phyloP scores from a whole-genome alignment of 805 yeast species.

The Yamadazyma akitaensis region DNA sequence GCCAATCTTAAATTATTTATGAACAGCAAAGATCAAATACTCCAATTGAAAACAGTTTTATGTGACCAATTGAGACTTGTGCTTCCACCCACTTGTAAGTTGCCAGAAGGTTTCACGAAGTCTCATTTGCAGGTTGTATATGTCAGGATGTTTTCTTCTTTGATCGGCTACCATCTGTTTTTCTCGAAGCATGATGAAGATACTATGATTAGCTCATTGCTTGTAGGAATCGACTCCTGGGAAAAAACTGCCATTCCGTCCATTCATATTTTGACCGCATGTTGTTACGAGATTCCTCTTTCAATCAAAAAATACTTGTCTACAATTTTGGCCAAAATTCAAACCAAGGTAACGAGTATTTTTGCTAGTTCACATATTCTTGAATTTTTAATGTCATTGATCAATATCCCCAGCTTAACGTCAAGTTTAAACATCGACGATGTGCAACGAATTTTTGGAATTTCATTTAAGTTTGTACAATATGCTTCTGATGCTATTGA shows the following conservation, averaged over 20 bases:
- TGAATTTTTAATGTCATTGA: slow-evolving; percentile 67
- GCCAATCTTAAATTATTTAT: slow-evolving; percentile 54
- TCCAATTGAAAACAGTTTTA: slow-evolving; percentile 41
- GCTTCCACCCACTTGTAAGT: slow-evolving; percentile 38
- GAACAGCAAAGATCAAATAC: slow-evolving; percentile 32
- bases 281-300: slow-evolving; percentile 77
- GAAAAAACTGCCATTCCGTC: slow-evolving; percentile 76
- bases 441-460: slow-evolving; percentile 75
- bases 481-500: slow-evolving; percentile 53
- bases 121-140: slow-evolving; percentile 66
- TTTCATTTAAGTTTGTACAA: slow-evolving; percentile 76
- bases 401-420: slow-evolving; percentile 63
- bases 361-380: slow-evolving; percentile 70
- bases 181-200: slow-evolving; percentile 61
- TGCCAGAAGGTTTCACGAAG: slow-evolving; percentile 45
- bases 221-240: slow-evolving; percentile 67
- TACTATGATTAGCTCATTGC: slow-evolving; percentile 55
- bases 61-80: slow-evolving; percentile 59
- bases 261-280: slow-evolving; percentile 68
- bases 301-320: slow-evolving; percentile 67
- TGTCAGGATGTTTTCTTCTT: slow-evolving; percentile 58
- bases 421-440: slow-evolving; percentile 75
- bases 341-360: slow-evolving; percentile 67
- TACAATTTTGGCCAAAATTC: slow-evolving; percentile 69
- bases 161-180: slow-evolving; percentile 56